Evolutionary conservation across 208 protist genomes (phyloP).

Genomic region (Leishmania tarentolae): DNA sequence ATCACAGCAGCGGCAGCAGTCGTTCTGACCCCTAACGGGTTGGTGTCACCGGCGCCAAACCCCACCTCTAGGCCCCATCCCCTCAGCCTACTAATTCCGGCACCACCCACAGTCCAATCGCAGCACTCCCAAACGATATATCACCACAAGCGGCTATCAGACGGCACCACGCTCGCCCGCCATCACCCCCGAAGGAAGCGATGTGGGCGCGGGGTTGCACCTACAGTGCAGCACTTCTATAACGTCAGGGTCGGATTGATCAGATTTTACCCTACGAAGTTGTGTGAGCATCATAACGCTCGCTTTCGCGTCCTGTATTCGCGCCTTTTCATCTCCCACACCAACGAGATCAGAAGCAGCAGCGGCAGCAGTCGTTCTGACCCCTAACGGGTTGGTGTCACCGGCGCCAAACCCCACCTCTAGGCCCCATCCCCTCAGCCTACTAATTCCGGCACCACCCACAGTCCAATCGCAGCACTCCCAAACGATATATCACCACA

Average conservation of each 20-base stretch:
- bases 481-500: slow-evolving; percentile 1
- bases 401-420: background rate
- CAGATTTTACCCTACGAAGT: slow-evolving; percentile 72
- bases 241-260: slow-evolving; percentile 32
- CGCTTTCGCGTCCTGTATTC: background rate
- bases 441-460: background rate
- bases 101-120: background rate
- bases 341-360: background rate
- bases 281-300: slow-evolving; percentile 7
- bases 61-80: background rate
- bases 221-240: slow-evolving; percentile 20
- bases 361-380: background rate
- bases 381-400: background rate
- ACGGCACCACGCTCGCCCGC: background rate
- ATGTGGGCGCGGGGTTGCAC: slow-evolving; percentile 1
- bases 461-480: background rate
- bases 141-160: slow-evolving; percentile 4
- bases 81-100: background rate
- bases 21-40: background rate
- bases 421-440: background rate
- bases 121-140: background rate
- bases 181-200: background rate
- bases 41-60: background rate
- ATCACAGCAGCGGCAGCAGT: background rate
- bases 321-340: background rate